Evolutionary conservation across 1,139 yeast species (phyloP).

Genomic region (Ashbya aceris): DNA sequence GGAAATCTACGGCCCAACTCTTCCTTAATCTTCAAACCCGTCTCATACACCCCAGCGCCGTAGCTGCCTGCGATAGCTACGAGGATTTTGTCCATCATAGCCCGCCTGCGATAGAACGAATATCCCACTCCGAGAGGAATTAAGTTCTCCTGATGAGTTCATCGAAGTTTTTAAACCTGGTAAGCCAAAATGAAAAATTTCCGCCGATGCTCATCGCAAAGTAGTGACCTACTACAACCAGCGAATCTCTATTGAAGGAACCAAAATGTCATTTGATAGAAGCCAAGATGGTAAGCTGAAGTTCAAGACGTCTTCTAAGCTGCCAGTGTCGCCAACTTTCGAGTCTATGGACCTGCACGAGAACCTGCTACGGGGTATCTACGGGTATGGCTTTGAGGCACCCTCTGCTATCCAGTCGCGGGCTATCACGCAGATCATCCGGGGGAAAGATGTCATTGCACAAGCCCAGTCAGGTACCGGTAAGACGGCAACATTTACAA

Average conservation of each 20-base stretch:
- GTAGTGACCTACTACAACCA: too few relatives aligned
- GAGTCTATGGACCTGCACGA: conserved; percentile 76
- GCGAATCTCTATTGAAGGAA: not conserved
- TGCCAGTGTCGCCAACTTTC: conserved; percentile 57
- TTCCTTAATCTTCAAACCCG: conserved; percentile 18
- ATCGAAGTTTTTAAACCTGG: too few relatives aligned
- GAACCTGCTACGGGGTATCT: conserved; percentile 61
- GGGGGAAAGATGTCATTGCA: conserved; percentile 88
- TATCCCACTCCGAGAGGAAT: too few relatives aligned
- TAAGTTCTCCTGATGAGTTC: too few relatives aligned
- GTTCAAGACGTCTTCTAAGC: conserved; percentile 53
- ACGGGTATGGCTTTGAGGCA: conserved; percentile 83
- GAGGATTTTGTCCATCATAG: conserved; percentile 27
- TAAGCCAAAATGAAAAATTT: too few relatives aligned
- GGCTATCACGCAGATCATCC: conserved; percentile 85
- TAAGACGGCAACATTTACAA: conserved; percentile 92
- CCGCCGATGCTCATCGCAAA: too few relatives aligned
- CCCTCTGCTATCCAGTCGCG: conserved; percentile 95
- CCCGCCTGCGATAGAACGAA: too few relatives aligned
- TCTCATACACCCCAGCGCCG: conserved; percentile 44
- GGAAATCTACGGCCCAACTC: conserved; percentile 20
- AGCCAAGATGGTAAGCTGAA: conserved; percentile 48
- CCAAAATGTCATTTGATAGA: conserved; percentile 44
- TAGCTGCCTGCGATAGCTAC: conserved; percentile 70
- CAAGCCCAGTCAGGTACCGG: conserved; percentile 99